Percentiles rank a stretch among this genome's conserved stretches.
Conservation (phyloP, 1,284 basidiomycete species). For the Gymnopus androsaceus region DNA sequence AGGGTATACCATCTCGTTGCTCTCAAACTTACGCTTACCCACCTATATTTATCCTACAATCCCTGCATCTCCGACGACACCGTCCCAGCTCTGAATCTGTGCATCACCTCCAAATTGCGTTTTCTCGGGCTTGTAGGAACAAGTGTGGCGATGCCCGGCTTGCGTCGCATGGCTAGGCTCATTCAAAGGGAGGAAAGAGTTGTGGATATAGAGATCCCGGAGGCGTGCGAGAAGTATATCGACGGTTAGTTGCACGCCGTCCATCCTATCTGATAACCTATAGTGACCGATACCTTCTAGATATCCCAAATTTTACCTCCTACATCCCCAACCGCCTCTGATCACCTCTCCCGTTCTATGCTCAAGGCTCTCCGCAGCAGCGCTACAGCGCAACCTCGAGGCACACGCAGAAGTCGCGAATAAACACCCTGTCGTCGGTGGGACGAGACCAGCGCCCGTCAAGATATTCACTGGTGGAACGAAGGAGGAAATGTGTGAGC, state of each 20-base stretch:
- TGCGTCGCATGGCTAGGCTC: constrained; percentile 50
- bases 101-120: constrained; percentile 41
- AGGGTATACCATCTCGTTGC: constrained; percentile 62
- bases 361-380: constrained; percentile 41
- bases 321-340: constrained; percentile 49
- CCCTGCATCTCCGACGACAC: constrained; percentile 55
- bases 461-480: constrained; percentile 38
- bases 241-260: constrained; percentile 37
- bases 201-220: constrained; percentile 55
- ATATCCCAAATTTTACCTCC: constrained; percentile 44
- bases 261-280: background rate
- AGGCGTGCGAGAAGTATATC: constrained; percentile 53
- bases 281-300: constrained; percentile 6
- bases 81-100: constrained; percentile 50
- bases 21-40: constrained; percentile 51
- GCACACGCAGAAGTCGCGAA: constrained; percentile 38
- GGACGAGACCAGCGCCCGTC: constrained; percentile 37
- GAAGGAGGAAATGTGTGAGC: constrained; percentile 41
- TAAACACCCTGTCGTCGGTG: constrained; percentile 20
- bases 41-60: constrained; percentile 54
- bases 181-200: constrained; percentile 37
- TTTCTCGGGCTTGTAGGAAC: constrained; percentile 57
- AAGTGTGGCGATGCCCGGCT: constrained; percentile 53
- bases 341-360: constrained; percentile 46
- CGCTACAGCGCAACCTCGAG: constrained; percentile 55